A percentile compares a stretch with the other conserved stretches of the same genome.
Evolutionary conservation across 208 protist species (phyloP).

Genomic region (Leishmania braziliensis): DNA sequence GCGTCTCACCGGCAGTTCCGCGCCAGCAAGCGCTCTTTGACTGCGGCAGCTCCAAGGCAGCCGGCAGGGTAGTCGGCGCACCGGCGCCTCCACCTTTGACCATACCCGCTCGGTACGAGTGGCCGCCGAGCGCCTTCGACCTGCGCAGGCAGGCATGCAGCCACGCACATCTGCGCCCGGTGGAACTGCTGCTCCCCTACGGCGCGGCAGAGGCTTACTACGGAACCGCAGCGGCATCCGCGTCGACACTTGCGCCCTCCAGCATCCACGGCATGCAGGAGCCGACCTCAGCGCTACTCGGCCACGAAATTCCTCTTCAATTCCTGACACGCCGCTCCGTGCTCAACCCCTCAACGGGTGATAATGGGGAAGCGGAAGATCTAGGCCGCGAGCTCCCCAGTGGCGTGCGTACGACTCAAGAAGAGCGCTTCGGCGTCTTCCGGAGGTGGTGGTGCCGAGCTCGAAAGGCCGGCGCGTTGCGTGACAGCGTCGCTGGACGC

Average conservation of each 20-base stretch:
- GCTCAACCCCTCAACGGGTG: background rate
- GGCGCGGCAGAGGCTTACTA: constrained; percentile 32
- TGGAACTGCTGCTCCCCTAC: constrained; percentile 43
- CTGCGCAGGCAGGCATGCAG: constrained; percentile 10
- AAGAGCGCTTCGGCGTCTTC: constrained; percentile 27
- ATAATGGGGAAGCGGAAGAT: constrained; percentile 17
- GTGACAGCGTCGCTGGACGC: constrained; percentile 26
- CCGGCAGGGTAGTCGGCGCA: background rate
- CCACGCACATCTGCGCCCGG: constrained; percentile 13
- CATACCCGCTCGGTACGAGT: constrained; percentile 20
- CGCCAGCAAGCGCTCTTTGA: constrained; percentile 23
- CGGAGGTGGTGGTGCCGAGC: constrained; percentile 31
- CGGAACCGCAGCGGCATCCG: constrained; percentile 12
- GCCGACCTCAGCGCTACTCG: constrained; percentile 14
- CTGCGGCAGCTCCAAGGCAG: background rate
- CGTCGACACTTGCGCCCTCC: background rate
- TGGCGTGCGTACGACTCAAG: constrained; percentile 21
- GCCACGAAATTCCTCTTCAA: constrained; percentile 19
- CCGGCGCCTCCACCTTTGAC: background rate
- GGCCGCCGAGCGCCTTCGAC: constrained; percentile 23
- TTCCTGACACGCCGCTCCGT: constrained; percentile 11
- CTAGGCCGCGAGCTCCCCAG: constrained; percentile 8
- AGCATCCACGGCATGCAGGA: constrained; percentile 15
- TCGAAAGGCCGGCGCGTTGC: constrained; percentile 29
- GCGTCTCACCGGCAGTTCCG: background rate